Conservation (phyloP, 768 basidiomycete genomes). For the Leccinum pellstonianum region DNA sequence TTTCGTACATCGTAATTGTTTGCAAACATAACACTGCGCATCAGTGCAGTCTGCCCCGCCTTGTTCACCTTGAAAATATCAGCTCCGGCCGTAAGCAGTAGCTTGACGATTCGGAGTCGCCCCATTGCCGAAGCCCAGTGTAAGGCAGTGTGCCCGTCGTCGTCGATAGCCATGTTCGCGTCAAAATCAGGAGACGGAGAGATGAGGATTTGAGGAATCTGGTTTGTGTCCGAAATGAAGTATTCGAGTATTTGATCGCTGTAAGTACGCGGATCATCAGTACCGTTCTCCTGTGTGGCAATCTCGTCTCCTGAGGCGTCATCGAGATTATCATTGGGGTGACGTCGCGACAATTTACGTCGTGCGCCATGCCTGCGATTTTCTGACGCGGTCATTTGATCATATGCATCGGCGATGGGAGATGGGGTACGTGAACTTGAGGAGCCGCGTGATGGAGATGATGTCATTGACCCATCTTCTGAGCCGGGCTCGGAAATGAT, state of each 20-base stretch:
- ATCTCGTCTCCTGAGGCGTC: conserved; percentile 46
- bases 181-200: conserved; percentile 89
- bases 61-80: conserved; percentile 97
- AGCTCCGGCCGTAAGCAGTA: conserved; percentile 89
- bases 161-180: conserved; percentile 94
- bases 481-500: conserved; percentile 67
- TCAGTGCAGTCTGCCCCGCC: conserved; percentile 93
- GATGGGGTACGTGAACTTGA: conserved; percentile 94
- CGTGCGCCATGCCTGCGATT: conserved; percentile 38
- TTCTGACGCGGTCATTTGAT: conserved; percentile 25
- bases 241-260: conserved; percentile 97
- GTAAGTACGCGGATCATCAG: conserved; percentile 65
- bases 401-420: conserved; percentile 58
- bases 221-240: conserved; percentile 95
- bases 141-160: conserved; percentile 94
- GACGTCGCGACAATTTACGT: conserved; percentile 49
- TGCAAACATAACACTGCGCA: conserved; percentile 99
- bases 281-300: conserved; percentile 41
- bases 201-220: conserved; percentile 84
- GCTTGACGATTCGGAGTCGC: conserved; percentile 91
- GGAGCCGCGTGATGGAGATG: conserved; percentile 81
- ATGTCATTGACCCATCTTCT: conserved; percentile 89
- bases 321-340: conserved; percentile 45
- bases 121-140: conserved; percentile 99
- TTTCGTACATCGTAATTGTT: conserved; percentile 99